Evolutionary conservation across 192 early-diverging fungal species (phyloP), one percentile per base, ranked within the genome.

Genomic region (Obelidium mucronatum): DNA sequence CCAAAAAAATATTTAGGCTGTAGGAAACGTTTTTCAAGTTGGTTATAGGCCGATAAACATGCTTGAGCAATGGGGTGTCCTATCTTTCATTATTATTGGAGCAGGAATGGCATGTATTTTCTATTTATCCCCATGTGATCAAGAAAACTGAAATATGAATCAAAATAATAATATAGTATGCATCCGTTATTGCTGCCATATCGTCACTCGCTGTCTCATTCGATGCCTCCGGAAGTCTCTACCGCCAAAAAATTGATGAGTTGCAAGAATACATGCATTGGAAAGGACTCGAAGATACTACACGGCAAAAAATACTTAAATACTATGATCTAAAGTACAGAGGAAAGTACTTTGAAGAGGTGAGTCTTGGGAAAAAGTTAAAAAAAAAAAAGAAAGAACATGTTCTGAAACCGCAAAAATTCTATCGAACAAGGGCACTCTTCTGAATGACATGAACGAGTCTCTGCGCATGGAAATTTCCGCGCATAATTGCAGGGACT

Each of bases 341-440:
- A 3, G 81, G 81, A 34, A 87, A 87, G 53, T 87, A 67, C 67
- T 87, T 87, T 73, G 76, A 87, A 33, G 85, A 87, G 70, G 74
- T 73, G 22, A 56, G 44, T 5, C 8, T 48, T 19, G n/a, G n/a
- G n/a, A n/a, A n/a, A n/a, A n/a, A n/a, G n/a, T n/a, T n/a, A n/a
- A n/a, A n/a, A n/a, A n/a, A n/a, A n/a, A n/a, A n/a, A n/a, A n/a
- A n/a, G n/a, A n/a, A 15, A 0, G 19, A 19, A 11, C 26, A 17
- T 1, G 36, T 30, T 8, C 22, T 1, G 0, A 22, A 60, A 6
- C 36, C 33, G 26, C 24, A 0, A 11, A 30, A 30, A 8, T 30
- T 40, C 5, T 66, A 13, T 26, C 63, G 56, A 76, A 76, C 73
- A 76, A 73, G 72, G 24, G 33, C 17, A 60, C 63, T 0, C 51